Conservation (phyloP, 805 yeast genomes). For the Wickerhamomyces silvicola region DNA sequence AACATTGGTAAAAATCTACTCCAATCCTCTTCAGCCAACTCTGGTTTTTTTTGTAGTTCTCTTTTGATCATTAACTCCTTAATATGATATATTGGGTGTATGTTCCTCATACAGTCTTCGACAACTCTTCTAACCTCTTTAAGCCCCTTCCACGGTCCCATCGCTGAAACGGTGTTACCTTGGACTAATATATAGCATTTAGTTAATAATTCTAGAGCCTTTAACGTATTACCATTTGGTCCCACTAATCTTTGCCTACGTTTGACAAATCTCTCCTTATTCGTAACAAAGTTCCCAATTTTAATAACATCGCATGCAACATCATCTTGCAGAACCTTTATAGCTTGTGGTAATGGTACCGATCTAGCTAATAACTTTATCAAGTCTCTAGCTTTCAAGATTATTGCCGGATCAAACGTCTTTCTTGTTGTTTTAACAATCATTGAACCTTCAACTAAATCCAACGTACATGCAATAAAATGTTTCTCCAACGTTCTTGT, state of each 20-base stretch:
- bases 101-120: slow-evolving; percentile 94
- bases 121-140: slow-evolving; percentile 90
- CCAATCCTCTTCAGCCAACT: slow-evolving; percentile 95
- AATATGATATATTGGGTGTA: slow-evolving; percentile 97
- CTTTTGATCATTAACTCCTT: slow-evolving; percentile 96
- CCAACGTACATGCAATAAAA: slow-evolving; percentile 76
- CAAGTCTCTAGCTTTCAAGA: slow-evolving; percentile 90
- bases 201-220: slow-evolving; percentile 92
- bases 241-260: slow-evolving; percentile 96
- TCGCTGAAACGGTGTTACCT: slow-evolving; percentile 93
- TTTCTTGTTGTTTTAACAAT: slow-evolving; percentile 93
- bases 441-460: slow-evolving; percentile 96
- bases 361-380: slow-evolving; percentile 91
- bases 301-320: slow-evolving; percentile 94
- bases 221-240: slow-evolving; percentile 93
- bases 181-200: slow-evolving; percentile 93
- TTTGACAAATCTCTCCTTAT: slow-evolving; percentile 90
- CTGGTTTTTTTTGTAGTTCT: slow-evolving; percentile 92
- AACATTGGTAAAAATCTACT: slow-evolving; percentile 92
- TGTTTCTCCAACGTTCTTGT: slow-evolving; percentile 69
- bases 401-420: slow-evolving; percentile 90
- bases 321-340: slow-evolving; percentile 85
- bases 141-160: slow-evolving; percentile 94
- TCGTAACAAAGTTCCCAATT: slow-evolving; percentile 82
- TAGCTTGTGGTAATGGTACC: slow-evolving; percentile 95